phyloP scores from a whole-genome alignment of 805 yeast species.

The Metschnikowia hibisci region DNA sequence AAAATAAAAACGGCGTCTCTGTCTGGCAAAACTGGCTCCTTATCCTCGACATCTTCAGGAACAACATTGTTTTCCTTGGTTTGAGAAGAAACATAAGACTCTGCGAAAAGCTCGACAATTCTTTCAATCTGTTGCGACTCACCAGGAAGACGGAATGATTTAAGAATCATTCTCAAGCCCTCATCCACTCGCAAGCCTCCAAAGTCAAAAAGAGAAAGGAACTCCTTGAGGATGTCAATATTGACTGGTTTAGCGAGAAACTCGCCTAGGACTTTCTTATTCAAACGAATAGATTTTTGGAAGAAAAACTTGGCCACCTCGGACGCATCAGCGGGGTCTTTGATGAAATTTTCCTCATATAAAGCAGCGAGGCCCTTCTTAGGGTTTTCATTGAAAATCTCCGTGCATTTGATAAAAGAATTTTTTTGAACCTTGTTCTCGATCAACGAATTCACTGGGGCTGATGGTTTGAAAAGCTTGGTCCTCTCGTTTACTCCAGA shows the following conservation, averaged over 20 bases:
- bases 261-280: constrained; percentile 87
- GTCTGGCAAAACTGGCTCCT: constrained; percentile 57
- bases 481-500: constrained; percentile 56
- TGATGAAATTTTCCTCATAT: constrained; percentile 62
- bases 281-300: constrained; percentile 74
- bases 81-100: constrained; percentile 69
- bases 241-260: constrained; percentile 74
- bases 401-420: constrained; percentile 72
- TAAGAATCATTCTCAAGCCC: constrained; percentile 77
- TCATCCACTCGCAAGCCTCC: constrained; percentile 82
- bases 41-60: constrained; percentile 22
- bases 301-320: constrained; percentile 75
- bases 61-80: constrained; percentile 22
- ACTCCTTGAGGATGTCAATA: constrained; percentile 53
- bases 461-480: constrained; percentile 19
- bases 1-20: constrained; percentile 85
- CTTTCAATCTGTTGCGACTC: constrained; percentile 97
- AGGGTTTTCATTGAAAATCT: constrained; percentile 73
- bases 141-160: constrained; percentile 89
- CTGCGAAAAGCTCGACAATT: constrained; percentile 81
- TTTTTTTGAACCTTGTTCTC: constrained; percentile 55
- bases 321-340: constrained; percentile 40
- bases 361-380: constrained; percentile 66
- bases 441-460: constrained; percentile 30
- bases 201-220: constrained; percentile 72